phyloP scores from a whole-genome alignment of 352 stramenopile species.

The Pythium plurisporium region DNA sequence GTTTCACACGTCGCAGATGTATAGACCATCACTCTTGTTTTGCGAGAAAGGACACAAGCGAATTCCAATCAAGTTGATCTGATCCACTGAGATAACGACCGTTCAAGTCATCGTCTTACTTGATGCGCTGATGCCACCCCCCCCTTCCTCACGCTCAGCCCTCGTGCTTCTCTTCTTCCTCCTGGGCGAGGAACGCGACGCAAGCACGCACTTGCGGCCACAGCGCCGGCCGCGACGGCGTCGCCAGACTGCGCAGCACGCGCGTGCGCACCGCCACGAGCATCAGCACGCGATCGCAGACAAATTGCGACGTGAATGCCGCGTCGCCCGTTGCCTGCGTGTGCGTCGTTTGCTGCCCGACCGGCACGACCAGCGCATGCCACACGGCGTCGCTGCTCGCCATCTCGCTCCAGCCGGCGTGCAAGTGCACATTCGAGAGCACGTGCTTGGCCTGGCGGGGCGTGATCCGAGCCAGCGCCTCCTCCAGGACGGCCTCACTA shows the following conservation, averaged over 20 bases:
- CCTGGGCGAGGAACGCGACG: slow-evolving; percentile 18
- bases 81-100: too few species aligned
- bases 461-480: not conserved
- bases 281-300: slow-evolving; percentile 20
- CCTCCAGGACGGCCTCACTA: slow-evolving; percentile 2
- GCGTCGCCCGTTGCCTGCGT: too few species aligned
- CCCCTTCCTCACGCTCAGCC: not conserved
- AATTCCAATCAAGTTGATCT: too few species aligned
- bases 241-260: not conserved
- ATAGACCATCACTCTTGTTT: too few species aligned
- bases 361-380: slow-evolving; percentile 3
- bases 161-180: slow-evolving; percentile 25
- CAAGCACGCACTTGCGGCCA: slow-evolving; percentile 10
- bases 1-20: too few species aligned
- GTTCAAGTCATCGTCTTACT: too few species aligned
- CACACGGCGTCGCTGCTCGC: not conserved
- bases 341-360: not conserved
- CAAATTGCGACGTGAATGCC: slow-evolving; percentile 28
- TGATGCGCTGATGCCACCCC: slow-evolving; percentile 13
- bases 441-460: not conserved
- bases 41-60: too few species aligned
- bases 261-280: not conserved
- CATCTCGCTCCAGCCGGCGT: not conserved
- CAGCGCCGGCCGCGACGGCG: not conserved
- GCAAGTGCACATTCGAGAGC: not conserved